Percentiles rank a stretch among this genome's conserved stretches.
phyloP scores from a whole-genome alignment of 495 filamentous ascomycete species.

The Platismatia glauca region DNA sequence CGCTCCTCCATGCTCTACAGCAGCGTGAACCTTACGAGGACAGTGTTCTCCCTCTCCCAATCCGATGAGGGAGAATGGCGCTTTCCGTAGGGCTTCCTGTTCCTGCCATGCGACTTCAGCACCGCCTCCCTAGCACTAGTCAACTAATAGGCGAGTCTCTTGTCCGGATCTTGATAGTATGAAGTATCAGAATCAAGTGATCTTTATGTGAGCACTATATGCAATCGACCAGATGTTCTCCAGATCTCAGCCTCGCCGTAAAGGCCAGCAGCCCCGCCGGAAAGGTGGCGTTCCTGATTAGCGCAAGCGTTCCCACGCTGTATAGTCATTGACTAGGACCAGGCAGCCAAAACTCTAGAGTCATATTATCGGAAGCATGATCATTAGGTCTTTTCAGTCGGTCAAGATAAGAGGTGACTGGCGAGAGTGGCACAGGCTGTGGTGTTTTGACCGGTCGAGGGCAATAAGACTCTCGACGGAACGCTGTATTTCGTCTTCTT shows the following conservation, averaged over 20 bases:
- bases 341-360: not conserved
- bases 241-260: not conserved
- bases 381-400: not conserved
- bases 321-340: not conserved
- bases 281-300: too few relatives aligned
- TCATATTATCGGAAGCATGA: not conserved
- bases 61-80: too few relatives aligned
- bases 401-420: conserved; percentile 6
- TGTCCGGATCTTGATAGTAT: too few relatives aligned
- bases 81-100: too few relatives aligned
- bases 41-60: too few relatives aligned
- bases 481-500: not conserved
- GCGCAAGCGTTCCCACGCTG: too few relatives aligned
- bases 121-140: too few relatives aligned
- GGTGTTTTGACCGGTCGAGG: not conserved
- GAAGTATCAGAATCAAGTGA: not conserved
- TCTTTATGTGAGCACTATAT: not conserved
- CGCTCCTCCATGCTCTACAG: too few relatives aligned
- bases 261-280: not conserved
- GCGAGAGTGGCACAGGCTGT: not conserved
- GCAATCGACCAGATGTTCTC: not conserved
- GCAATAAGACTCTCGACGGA: not conserved
- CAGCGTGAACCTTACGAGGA: too few relatives aligned
- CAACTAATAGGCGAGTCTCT: too few relatives aligned
- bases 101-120: too few relatives aligned